A percentile compares a stretch with the other conserved stretches of the same genome.
These are phyloP conservation scores for Euphorbia tirucalli DNA, from an alignment of 345 rosid species.

Conservation along the genomic window DNA sequence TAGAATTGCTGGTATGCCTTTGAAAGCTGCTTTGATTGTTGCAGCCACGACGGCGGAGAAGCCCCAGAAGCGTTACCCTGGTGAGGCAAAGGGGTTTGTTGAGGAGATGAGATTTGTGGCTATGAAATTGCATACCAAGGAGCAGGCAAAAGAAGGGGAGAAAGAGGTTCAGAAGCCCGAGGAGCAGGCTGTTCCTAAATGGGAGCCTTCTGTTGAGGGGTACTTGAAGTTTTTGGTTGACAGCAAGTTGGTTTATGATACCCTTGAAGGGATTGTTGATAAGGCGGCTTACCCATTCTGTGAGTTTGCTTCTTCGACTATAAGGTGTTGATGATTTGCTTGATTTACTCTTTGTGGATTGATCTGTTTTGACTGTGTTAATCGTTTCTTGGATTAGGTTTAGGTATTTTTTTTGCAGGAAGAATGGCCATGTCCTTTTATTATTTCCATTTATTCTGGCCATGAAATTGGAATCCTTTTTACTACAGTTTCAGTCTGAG, in stretches of 20 bases:
- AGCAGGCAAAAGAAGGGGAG: conserved; percentile 89
- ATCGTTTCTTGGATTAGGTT: background rate
- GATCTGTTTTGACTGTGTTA: background rate
- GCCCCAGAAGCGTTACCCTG: conserved; percentile 68
- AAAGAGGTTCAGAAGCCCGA: conserved; percentile 69
- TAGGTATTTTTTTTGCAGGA: background rate
- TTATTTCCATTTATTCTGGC: background rate
- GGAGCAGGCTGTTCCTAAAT: conserved; percentile 56
- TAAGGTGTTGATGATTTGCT: background rate
- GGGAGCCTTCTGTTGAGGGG: conserved; percentile 84
- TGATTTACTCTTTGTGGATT: background rate
- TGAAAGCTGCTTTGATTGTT: conserved; percentile 34
- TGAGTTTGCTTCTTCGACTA: conserved; percentile 37
- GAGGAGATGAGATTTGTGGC: conserved; percentile 99
- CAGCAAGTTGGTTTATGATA: conserved; percentile 85
- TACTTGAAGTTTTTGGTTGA: conserved; percentile 87
- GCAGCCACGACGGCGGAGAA: conserved; percentile 69
- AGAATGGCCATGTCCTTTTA: background rate
- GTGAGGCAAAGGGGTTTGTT: conserved; percentile 91
- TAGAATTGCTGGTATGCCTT: conserved; percentile 35
- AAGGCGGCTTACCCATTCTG: conserved; percentile 64
- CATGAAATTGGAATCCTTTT: background rate
- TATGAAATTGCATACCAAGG: conserved; percentile 81
- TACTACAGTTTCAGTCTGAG: no score
- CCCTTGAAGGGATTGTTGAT: conserved; percentile 71